Conservation (phyloP, 2,329 filamentous ascomycete genomes). For the Fusarium humuli region DNA sequence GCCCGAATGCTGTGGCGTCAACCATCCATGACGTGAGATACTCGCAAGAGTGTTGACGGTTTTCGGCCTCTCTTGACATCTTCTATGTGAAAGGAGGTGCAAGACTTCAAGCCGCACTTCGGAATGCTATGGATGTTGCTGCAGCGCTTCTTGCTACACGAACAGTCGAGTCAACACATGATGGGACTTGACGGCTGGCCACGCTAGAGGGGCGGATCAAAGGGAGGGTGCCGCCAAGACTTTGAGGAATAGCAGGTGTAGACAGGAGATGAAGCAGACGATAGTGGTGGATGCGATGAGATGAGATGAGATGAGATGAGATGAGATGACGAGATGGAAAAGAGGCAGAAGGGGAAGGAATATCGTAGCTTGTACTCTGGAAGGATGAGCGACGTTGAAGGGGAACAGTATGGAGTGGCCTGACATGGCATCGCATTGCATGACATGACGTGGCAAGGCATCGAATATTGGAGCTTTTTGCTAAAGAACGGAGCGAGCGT, state of each 20-base stretch:
- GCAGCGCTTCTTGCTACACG: constrained; percentile 6
- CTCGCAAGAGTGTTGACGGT: constrained; percentile 39
- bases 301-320: constrained; percentile 1
- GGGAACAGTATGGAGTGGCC: constrained; percentile 1
- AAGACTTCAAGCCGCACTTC: constrained; percentile 15
- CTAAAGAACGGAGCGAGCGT: constrained; percentile 11
- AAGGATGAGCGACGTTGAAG: constrained; percentile 45
- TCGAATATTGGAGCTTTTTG: constrained; percentile 15
- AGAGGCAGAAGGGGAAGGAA: constrained; percentile 19
- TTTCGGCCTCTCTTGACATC: constrained; percentile 30
- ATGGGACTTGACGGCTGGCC: constrained; percentile 1
- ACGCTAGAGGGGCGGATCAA: constrained; percentile 12
- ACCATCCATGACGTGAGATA: constrained; percentile 29
- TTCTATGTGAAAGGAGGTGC: constrained; percentile 2
- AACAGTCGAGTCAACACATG: constrained; percentile 10
- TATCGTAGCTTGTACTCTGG: constrained; percentile 45
- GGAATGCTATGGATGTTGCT: constrained; percentile 7
- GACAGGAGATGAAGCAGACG: constrained; percentile 10
- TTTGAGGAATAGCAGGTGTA: constrained; percentile 16
- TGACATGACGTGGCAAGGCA: constrained; percentile 12
- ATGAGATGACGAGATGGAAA: constrained; percentile 29
- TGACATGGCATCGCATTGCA: constrained; percentile 20
- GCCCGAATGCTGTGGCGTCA: constrained; percentile 28
- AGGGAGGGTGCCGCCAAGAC: constrained; percentile 3
- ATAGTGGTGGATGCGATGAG: constrained; percentile 10